A percentile compares a stretch with the other conserved stretches of the same genome.
phyloP scores from a whole-genome alignment of 1,284 basidiomycete genomes.

The Tilletia horrida region DNA sequence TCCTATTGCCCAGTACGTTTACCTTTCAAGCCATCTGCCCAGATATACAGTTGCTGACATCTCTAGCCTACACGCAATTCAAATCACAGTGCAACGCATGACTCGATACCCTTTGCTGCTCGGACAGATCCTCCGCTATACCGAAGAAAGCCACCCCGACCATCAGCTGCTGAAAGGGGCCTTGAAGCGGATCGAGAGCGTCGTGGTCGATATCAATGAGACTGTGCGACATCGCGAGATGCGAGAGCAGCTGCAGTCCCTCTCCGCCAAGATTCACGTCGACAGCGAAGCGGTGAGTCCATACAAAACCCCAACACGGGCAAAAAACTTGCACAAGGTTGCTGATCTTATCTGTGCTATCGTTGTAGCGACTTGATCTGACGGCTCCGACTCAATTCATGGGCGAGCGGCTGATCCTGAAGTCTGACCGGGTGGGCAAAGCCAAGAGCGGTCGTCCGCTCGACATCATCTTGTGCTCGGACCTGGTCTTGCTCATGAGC shows the following conservation, averaged over 20 bases:
- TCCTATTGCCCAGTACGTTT: constrained; percentile 78
- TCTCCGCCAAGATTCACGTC: constrained; percentile 78
- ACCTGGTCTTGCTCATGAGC: constrained; percentile 48
- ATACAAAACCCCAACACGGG: no score
- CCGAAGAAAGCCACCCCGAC: constrained; percentile 63
- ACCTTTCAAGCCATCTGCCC: no score
- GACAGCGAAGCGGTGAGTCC: constrained; percentile 23
- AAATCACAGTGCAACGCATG: constrained; percentile 90
- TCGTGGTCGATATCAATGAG: constrained; percentile 81
- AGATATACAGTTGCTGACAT: no score
- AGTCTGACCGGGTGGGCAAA: constrained; percentile 75
- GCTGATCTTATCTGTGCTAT: background rate
- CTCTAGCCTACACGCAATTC: no score
- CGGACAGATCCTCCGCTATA: constrained; percentile 77
- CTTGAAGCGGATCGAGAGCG: constrained; percentile 67
- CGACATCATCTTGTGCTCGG: constrained; percentile 56
- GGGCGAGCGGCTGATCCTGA: constrained; percentile 71
- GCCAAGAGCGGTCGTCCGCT: constrained; percentile 78
- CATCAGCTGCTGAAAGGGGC: constrained; percentile 62
- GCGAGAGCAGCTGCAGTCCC: constrained; percentile 66
- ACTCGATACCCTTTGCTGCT: constrained; percentile 86
- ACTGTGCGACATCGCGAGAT: constrained; percentile 80
- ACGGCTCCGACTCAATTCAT: constrained; percentile 78
- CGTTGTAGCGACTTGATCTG: constrained; percentile 72
- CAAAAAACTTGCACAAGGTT: no score